Conservation (phyloP, 805 yeast species). For the Diddensiella caesifluorescens region DNA sequence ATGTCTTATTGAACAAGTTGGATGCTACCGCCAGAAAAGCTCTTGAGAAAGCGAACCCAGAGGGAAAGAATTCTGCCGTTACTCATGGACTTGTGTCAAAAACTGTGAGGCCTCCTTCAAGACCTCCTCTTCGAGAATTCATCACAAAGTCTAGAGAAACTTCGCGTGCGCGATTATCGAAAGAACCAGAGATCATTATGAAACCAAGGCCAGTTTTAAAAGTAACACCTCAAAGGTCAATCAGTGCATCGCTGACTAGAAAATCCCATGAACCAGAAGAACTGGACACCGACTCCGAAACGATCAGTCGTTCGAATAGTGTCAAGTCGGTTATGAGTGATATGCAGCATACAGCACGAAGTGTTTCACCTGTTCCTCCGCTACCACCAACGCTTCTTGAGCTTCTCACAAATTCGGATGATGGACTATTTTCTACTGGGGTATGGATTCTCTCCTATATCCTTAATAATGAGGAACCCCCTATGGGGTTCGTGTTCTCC, state of each 20-base stretch:
- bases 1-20: slow-evolving; percentile 33
- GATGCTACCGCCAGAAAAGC: slow-evolving; percentile 51
- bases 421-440: slow-evolving; percentile 17
- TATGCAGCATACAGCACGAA: slow-evolving; percentile 34
- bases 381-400: slow-evolving; percentile 21
- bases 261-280: too few species aligned
- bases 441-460: slow-evolving; percentile 17
- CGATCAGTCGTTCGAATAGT: too few species aligned
- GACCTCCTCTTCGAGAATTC: slow-evolving; percentile 18
- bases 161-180: background rate
- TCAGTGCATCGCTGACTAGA: too few species aligned
- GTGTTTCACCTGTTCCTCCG: too few species aligned
- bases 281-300: too few species aligned
- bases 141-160: slow-evolving; percentile 16
- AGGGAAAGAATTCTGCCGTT: background rate
- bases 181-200: too few species aligned
- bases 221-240: too few species aligned
- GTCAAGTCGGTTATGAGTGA: background rate
- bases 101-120: slow-evolving; percentile 1
- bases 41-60: slow-evolving; percentile 53
- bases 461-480: slow-evolving; percentile 17
- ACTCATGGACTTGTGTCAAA: too few species aligned
- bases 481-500: slow-evolving; percentile 13
- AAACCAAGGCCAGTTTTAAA: too few species aligned
- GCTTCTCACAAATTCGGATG: slow-evolving; percentile 18